A percentile compares a stretch with the other conserved stretches of the same genome.
Conservation (phyloP, 768 basidiomycete species). For the Leucocoprinus sp. region DNA sequence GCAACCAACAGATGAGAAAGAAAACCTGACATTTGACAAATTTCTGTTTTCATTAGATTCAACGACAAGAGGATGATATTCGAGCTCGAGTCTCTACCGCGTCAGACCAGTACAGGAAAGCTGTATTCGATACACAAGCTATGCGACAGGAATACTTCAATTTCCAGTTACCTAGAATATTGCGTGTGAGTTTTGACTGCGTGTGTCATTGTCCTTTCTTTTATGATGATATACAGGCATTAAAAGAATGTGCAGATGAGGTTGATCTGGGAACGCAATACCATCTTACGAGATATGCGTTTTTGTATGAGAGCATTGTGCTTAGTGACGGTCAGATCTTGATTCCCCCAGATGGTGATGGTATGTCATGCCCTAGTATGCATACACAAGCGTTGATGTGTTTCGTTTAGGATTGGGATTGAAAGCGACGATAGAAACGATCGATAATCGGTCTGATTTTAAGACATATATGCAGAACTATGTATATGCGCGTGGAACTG, state of each 20-base stretch:
- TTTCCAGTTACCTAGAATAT: constrained; percentile 87
- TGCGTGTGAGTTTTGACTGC: constrained; percentile 57
- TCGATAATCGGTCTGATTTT: constrained; percentile 94
- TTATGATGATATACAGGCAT: constrained; percentile 37
- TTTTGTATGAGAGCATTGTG: constrained; percentile 85
- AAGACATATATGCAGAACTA: constrained; percentile 98
- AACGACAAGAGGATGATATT: constrained; percentile 92
- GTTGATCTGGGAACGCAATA: constrained; percentile 98
- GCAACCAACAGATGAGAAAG: neutral
- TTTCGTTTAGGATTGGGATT: constrained; percentile 49
- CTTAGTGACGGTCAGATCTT: constrained; percentile 84
- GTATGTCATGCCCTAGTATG: constrained; percentile 25
- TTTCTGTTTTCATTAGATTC: constrained; percentile 60
- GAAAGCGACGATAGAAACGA: constrained; percentile 80
- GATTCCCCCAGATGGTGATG: constrained; percentile 67
- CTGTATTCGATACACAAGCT: constrained; percentile 80
- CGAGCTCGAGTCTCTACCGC: constrained; percentile 75
- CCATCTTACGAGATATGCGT: constrained; percentile 90
- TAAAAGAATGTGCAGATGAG: constrained; percentile 95
- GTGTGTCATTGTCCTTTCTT: neutral
- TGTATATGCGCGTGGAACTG: constrained; percentile 74
- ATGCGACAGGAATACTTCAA: constrained; percentile 98
- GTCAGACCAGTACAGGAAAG: constrained; percentile 86
- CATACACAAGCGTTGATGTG: neutral
- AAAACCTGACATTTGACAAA: constrained; percentile 6